phyloP scores from a whole-genome alignment of 2,329 filamentous ascomycete species.

The Clarireedia sp. region DNA sequence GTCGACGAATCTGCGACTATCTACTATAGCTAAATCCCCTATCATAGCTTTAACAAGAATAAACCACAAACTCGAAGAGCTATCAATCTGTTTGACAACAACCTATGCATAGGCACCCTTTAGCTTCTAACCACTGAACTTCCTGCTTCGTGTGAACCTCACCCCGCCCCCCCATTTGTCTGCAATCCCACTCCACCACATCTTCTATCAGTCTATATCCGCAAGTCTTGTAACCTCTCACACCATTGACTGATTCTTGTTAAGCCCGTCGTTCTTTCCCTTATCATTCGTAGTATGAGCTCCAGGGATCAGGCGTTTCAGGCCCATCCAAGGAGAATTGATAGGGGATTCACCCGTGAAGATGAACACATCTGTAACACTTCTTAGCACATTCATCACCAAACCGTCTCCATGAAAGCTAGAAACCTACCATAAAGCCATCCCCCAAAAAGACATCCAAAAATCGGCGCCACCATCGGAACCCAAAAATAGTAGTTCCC shows the following conservation, averaged over 20 bases:
- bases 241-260: background rate
- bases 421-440: slow-evolving; percentile 49
- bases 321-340: slow-evolving; percentile 27
- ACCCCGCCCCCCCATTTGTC: no score
- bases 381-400: background rate
- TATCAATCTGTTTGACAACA: no score
- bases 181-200: no score
- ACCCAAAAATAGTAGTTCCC: slow-evolving; percentile 68
- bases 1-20: no score
- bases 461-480: slow-evolving; percentile 64
- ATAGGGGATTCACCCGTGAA: slow-evolving; percentile 22
- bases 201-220: no score
- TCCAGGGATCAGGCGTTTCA: slow-evolving; percentile 16
- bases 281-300: background rate
- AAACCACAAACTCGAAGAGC: no score
- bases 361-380: slow-evolving; percentile 43
- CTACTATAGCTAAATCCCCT: no score
- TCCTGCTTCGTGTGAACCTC: no score
- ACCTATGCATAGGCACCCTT: no score
- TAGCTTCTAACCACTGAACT: no score
- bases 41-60: no score
- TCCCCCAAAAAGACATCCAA: slow-evolving; percentile 55
- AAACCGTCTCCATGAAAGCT: no score
- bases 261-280: background rate
- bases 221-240: background rate